phyloP scores from a whole-genome alignment of 2,329 filamentous ascomycete species.

The Diplocarpon rosae region DNA sequence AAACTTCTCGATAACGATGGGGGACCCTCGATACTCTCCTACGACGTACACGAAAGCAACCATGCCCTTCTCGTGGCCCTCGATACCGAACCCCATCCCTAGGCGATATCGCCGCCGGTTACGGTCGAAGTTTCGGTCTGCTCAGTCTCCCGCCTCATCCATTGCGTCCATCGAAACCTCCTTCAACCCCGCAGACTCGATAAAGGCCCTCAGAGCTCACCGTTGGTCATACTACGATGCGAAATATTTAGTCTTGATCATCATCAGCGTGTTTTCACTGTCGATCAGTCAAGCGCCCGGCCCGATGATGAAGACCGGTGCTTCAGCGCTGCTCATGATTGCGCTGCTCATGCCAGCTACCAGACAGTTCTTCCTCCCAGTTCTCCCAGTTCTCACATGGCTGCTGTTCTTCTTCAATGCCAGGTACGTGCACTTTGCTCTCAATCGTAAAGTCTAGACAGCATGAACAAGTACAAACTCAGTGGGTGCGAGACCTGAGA shows the following conservation, averaged over 20 bases:
- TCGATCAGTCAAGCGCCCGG: conserved; percentile 71
- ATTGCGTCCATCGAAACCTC: conserved; percentile 72
- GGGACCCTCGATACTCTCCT: conserved; percentile 11
- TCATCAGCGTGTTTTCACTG: conserved; percentile 71
- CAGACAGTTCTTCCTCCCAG: conserved; percentile 83
- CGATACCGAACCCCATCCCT: conserved; percentile 43
- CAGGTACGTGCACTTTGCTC: conserved; percentile 53
- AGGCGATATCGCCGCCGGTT: conserved; percentile 56
- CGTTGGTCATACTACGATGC: conserved; percentile 75
- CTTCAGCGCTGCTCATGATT: conserved; percentile 54
- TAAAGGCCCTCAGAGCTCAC: conserved; percentile 64
- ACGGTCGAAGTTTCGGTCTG: conserved; percentile 56
- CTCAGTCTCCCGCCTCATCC: conserved; percentile 56
- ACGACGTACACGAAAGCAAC: conserved; percentile 24
- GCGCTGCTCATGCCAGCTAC: conserved; percentile 74
- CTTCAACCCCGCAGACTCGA: conserved; percentile 66
- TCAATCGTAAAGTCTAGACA: too few species aligned
- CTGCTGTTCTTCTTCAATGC: conserved; percentile 70
- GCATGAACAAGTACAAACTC: neutral
- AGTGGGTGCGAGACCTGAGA: conserved; percentile 1
- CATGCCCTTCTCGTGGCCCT: conserved; percentile 35
- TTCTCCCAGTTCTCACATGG: conserved; percentile 75
- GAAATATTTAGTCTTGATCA: conserved; percentile 68
- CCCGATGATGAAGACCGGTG: conserved; percentile 64
- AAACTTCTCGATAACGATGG: neutral